Conservation (phyloP, 441 rosid species). For the Syzygium malaccense region DNA sequence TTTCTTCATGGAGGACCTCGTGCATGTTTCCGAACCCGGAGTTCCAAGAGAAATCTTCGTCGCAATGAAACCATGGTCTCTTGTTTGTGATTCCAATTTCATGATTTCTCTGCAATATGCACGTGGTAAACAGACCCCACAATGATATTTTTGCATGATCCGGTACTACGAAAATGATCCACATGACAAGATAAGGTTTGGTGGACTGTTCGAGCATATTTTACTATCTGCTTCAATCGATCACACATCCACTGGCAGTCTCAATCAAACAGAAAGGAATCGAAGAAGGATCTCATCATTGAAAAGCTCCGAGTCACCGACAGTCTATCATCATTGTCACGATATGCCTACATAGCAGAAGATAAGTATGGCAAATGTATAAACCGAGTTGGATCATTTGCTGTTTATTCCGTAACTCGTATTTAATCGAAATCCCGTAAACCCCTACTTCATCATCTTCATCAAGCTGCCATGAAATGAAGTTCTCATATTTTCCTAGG, state of each 20-base stretch:
- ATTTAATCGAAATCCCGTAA: not conserved
- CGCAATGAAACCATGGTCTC: not conserved
- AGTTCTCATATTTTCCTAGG: conserved; percentile 26
- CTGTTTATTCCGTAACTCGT: not conserved
- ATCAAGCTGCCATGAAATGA: not conserved
- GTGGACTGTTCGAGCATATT: not conserved
- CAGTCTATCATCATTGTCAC: not conserved
- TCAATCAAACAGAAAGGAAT: not conserved
- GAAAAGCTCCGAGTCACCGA: not conserved
- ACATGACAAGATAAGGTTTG: not conserved
- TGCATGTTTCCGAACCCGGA: not conserved
- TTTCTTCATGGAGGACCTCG: not conserved
- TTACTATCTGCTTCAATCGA: not conserved
- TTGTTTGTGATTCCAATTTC: not conserved
- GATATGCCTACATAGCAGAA: not conserved
- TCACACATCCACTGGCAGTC: not conserved
- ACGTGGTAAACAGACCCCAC: not conserved
- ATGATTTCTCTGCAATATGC: not conserved
- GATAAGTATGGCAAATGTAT: not conserved
- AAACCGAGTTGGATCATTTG: not conserved
- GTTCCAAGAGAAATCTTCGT: not conserved
- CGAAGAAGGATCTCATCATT: not conserved
- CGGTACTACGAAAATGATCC: not conserved
- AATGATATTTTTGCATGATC: not conserved
- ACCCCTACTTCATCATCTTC: not conserved